A percentile compares a stretch with the other conserved stretches of the same genome.
Conservation (phyloP, 192 early-diverging fungal genomes). For the Backusella luteola region DNA sequence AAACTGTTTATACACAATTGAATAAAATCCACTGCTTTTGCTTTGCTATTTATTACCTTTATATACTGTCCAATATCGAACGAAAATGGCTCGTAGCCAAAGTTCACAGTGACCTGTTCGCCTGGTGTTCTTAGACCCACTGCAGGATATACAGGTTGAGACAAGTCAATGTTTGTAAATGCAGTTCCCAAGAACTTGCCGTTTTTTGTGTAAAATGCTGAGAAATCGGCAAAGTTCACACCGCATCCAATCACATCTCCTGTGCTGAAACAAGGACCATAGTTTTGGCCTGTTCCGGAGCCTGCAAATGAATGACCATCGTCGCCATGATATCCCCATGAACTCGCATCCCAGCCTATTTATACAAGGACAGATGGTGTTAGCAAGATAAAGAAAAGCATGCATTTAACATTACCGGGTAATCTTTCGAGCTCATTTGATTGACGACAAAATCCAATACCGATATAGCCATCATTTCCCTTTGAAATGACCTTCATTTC, state of each 20-base stretch:
- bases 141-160: slow-evolving; percentile 59
- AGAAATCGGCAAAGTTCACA: slow-evolving; percentile 76
- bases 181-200: slow-evolving; percentile 70
- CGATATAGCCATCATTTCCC: slow-evolving; percentile 90
- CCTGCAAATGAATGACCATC: slow-evolving; percentile 88
- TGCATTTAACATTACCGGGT: slow-evolving; percentile 61
- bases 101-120: slow-evolving; percentile 75
- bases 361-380: background rate
- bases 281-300: slow-evolving; percentile 71
- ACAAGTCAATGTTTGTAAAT: slow-evolving; percentile 42
- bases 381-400: background rate
- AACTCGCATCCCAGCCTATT: slow-evolving; percentile 83
- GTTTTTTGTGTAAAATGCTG: slow-evolving; percentile 92
- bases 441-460: slow-evolving; percentile 77
- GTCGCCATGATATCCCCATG: slow-evolving; percentile 98
- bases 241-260: slow-evolving; percentile 95
- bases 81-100: slow-evolving; percentile 67
- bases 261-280: slow-evolving; percentile 87
- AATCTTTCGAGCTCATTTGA: slow-evolving; percentile 60
- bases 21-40: background rate
- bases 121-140: slow-evolving; percentile 75
- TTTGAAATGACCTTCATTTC: slow-evolving; percentile 85
- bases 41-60: slow-evolving; percentile 34
- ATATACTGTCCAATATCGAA: slow-evolving; percentile 74
- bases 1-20: background rate